These are phyloP conservation scores for Diversispora eburnea DNA, from an alignment of 192 early-diverging fungal species.

Conservation along the genomic window DNA sequence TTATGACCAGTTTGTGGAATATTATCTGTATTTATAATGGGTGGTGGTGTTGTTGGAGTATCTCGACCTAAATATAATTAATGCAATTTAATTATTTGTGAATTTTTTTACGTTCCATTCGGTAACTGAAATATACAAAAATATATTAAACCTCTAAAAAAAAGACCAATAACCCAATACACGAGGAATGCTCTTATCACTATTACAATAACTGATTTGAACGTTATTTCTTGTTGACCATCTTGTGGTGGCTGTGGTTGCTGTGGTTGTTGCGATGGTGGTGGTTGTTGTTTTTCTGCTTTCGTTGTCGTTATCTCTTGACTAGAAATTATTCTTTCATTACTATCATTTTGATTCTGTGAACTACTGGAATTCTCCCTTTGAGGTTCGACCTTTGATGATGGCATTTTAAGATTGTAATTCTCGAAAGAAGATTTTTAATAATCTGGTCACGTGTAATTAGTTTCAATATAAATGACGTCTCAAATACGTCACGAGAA, in stretches of 20 bases:
- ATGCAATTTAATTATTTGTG: neutral
- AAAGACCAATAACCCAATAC: neutral
- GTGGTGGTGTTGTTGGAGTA: too few relatives aligned
- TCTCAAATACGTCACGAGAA: too few relatives aligned
- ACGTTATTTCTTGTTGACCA: neutral
- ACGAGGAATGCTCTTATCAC: neutral
- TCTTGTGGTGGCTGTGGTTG: neutral
- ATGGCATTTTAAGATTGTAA: too few relatives aligned
- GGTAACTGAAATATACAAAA: neutral
- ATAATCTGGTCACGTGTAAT: too few relatives aligned
- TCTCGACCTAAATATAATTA: neutral
- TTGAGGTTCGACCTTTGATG: too few relatives aligned
- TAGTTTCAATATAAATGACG: too few relatives aligned
- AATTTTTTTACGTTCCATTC: neutral
- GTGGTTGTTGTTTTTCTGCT: neutral
- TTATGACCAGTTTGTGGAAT: too few relatives aligned
- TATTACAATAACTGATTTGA: neutral
- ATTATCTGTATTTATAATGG: too few relatives aligned
- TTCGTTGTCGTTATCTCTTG: neutral
- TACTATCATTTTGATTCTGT: neutral
- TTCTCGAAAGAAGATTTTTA: too few relatives aligned
- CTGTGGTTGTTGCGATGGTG: neutral
- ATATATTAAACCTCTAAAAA: neutral
- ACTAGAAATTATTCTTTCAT: neutral
- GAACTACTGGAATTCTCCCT: neutral